phyloP scores from a whole-genome alignment of 202 grass and related monocot species.

The Carex arenaria region DNA sequence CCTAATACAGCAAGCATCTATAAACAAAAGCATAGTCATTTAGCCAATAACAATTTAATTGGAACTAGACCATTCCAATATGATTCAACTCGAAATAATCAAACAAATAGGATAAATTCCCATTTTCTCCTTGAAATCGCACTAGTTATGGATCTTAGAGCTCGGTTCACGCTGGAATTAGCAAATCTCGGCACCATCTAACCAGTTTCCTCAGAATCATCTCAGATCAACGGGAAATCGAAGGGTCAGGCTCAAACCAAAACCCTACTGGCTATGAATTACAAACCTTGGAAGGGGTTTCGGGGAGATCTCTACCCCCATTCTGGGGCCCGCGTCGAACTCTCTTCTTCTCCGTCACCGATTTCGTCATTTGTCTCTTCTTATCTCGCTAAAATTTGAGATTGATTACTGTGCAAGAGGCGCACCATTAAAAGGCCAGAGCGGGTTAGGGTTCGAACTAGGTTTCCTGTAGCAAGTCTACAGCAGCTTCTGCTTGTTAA shows the following conservation, averaged over 20 bases:
- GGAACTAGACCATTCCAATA: neutral
- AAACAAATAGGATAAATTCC: neutral
- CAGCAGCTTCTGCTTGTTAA: no score
- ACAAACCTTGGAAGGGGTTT: slow-evolving; percentile 35
- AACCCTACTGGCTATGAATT: slow-evolving; percentile 6
- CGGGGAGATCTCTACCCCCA: slow-evolving; percentile 38
- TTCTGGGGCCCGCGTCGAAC: slow-evolving; percentile 36
- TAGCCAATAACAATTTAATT: neutral
- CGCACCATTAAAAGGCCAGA: neutral
- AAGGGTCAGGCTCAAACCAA: neutral
- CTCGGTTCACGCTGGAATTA: neutral
- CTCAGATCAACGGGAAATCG: neutral
- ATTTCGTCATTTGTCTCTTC: slow-evolving; percentile 35
- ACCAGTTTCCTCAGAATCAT: neutral
- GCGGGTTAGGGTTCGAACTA: neutral
- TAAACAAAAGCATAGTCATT: no score
- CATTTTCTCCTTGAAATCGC: neutral
- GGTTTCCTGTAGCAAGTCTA: neutral
- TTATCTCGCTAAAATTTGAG: neutral
- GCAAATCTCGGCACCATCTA: neutral
- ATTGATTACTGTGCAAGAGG: neutral
- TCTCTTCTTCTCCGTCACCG: slow-evolving; percentile 37
- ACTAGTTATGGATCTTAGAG: neutral
- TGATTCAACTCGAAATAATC: neutral
- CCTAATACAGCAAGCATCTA: no score